phyloP scores from a whole-genome alignment of 176 grass and related monocot species.

The Tillandsia leiboldiana region DNA sequence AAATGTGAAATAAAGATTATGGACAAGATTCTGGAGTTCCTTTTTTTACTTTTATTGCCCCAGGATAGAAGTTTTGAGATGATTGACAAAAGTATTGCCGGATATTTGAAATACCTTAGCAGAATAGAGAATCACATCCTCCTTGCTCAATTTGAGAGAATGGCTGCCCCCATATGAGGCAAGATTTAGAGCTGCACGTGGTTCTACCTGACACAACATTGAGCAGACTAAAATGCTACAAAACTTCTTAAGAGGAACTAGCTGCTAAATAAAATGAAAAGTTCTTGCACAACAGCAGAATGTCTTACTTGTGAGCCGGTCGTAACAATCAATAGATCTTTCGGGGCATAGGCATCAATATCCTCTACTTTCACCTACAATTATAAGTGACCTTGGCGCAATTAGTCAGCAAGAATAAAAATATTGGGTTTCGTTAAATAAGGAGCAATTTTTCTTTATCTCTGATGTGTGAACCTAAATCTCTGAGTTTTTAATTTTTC shows the following conservation, averaged over 20 bases:
- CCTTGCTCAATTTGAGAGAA: slow-evolving; percentile 78
- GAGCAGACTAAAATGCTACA: slow-evolving; percentile 18
- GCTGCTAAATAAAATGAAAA: neutral
- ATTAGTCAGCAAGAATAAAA: slow-evolving; percentile 21
- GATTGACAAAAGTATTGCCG: too few species aligned
- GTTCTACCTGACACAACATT: slow-evolving; percentile 66
- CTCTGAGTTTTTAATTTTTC: too few species aligned
- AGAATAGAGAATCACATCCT: slow-evolving; percentile 88
- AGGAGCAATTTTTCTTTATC: too few species aligned
- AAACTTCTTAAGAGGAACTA: slow-evolving; percentile 20
- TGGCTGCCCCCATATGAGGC: slow-evolving; percentile 94
- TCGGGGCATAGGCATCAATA: slow-evolving; percentile 83
- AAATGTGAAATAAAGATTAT: neutral
- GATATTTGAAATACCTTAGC: slow-evolving; percentile 58
- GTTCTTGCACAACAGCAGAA: slow-evolving; percentile 7
- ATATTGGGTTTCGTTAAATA: neutral
- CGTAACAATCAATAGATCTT: slow-evolving; percentile 91
- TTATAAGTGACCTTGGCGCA: slow-evolving; percentile 4
- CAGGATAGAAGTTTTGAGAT: too few species aligned
- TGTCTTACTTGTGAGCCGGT: slow-evolving; percentile 96
- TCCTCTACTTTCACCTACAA: slow-evolving; percentile 92
- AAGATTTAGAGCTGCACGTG: slow-evolving; percentile 90
- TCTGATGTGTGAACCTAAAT: too few species aligned
- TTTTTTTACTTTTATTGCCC: too few species aligned
- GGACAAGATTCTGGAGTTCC: neutral